These are phyloP conservation scores for Ophiostoma piceae DNA, from an alignment of 2,329 filamentous ascomycete species.

Conservation along the genomic window DNA sequence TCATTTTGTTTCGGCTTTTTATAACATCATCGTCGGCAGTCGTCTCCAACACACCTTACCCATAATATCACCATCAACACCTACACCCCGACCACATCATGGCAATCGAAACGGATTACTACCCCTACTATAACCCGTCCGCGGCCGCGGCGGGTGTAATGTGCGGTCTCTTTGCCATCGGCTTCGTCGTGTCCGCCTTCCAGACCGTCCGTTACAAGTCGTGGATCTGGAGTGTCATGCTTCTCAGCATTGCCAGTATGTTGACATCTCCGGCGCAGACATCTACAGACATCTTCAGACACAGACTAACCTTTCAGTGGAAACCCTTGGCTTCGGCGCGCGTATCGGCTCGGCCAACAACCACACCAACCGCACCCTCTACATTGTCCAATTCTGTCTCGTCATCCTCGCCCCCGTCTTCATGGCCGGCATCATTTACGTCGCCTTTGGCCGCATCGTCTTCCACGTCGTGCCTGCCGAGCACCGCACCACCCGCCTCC, in stretches of 20 bases:
- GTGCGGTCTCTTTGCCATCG: conserved; percentile 30
- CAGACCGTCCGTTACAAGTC: conserved; percentile 31
- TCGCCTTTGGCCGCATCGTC: conserved; percentile 38
- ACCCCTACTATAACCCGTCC: conserved; percentile 31
- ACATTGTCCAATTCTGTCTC: conserved; percentile 37
- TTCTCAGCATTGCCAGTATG: conserved; percentile 31
- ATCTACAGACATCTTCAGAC: neutral
- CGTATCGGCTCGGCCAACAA: conserved; percentile 32
- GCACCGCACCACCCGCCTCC: conserved; percentile 33
- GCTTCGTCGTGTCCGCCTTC: conserved; percentile 28
- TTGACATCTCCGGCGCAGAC: neutral
- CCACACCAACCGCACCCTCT: conserved; percentile 29
- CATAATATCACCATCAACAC: too few relatives aligned
- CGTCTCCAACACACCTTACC: neutral
- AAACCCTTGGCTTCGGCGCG: conserved; percentile 25
- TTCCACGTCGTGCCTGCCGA: conserved; percentile 37
- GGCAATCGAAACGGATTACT: conserved; percentile 21
- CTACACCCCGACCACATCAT: conserved; percentile 9
- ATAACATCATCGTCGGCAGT: neutral
- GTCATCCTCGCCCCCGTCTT: conserved; percentile 35
- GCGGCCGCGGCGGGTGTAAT: conserved; percentile 30
- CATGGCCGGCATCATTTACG: conserved; percentile 39
- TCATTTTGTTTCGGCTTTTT: neutral
- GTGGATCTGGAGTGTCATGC: conserved; percentile 34
- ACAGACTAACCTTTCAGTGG: neutral